Evolutionary conservation across 768 basidiomycete genomes (phyloP).

Genomic region (Lentinula guzmanii): DNA sequence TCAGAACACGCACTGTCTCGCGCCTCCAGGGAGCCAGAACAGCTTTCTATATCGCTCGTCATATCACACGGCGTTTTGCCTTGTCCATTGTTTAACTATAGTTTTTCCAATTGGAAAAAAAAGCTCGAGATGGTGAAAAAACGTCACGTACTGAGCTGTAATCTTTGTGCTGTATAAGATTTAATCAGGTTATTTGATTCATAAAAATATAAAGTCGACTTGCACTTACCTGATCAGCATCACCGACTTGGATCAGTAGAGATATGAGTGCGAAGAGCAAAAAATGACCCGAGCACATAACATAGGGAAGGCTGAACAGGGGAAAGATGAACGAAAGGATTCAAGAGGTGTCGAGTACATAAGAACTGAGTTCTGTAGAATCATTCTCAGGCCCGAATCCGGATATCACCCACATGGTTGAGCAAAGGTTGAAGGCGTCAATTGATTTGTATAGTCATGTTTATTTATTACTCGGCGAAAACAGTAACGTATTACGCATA

Average conservation of each 20-base stretch:
- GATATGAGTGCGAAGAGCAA: neutral
- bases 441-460: neutral
- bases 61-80: constrained; percentile 4
- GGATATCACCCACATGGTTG: neutral
- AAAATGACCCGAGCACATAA: neutral
- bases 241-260: neutral
- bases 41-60: constrained; percentile 33
- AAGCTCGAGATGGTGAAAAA: neutral
- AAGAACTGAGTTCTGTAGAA: neutral
- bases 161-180: neutral
- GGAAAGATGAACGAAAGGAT: neutral
- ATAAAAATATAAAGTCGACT: neutral
- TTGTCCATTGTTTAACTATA: neutral
- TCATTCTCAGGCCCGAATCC: constrained; percentile 1
- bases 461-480: no score
- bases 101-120: neutral
- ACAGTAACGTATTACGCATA: no score
- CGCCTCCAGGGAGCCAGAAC: constrained; percentile 16
- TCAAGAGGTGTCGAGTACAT: neutral
- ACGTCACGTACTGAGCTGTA: neutral
- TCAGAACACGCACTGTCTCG: neutral
- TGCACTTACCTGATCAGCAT: neutral
- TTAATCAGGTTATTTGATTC: neutral
- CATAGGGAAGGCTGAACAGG: neutral
- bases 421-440: neutral